phyloP scores from a whole-genome alignment of 2,329 filamentous ascomycete genomes.

The Phaeosphaeriaceae sp. region DNA sequence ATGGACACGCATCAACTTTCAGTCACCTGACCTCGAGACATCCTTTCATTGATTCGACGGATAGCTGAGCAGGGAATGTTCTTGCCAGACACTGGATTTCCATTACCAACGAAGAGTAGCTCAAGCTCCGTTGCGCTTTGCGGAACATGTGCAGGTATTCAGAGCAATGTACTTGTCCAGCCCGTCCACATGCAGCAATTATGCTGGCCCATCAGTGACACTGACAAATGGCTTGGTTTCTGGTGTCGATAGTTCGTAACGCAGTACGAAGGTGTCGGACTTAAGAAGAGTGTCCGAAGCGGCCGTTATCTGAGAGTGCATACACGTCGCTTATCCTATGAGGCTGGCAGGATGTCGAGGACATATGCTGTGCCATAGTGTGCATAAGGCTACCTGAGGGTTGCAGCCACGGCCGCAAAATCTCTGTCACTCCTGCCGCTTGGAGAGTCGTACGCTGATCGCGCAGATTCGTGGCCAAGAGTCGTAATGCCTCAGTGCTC shows the following conservation, averaged over 20 bases:
- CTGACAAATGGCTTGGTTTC: not conserved
- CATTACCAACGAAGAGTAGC: not conserved
- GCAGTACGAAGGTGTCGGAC: not conserved
- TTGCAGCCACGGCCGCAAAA: not conserved
- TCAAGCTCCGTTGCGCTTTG: not conserved
- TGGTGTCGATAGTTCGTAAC: not conserved
- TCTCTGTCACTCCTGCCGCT: not conserved
- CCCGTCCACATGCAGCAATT: not conserved
- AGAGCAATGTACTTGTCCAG: not conserved
- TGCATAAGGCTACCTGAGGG: constrained; percentile 1
- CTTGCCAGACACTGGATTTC: not conserved
- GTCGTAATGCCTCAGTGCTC: not conserved
- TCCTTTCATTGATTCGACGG: not conserved
- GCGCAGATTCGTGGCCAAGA: not conserved
- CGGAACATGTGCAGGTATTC: not conserved
- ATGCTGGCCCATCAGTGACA: not conserved
- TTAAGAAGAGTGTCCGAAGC: not conserved
- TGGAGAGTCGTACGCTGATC: not conserved
- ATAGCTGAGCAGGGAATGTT: not conserved
- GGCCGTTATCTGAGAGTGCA: not conserved
- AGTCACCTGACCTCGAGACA: constrained; percentile 5
- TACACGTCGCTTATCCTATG: not conserved
- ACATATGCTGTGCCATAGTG: not conserved
- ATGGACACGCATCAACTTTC: constrained; percentile 4
- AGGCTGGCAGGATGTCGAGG: not conserved